These are phyloP conservation scores for Byssochlamys sp. DNA, from an alignment of 2,329 filamentous ascomycete species.

Conservation along the genomic window DNA sequence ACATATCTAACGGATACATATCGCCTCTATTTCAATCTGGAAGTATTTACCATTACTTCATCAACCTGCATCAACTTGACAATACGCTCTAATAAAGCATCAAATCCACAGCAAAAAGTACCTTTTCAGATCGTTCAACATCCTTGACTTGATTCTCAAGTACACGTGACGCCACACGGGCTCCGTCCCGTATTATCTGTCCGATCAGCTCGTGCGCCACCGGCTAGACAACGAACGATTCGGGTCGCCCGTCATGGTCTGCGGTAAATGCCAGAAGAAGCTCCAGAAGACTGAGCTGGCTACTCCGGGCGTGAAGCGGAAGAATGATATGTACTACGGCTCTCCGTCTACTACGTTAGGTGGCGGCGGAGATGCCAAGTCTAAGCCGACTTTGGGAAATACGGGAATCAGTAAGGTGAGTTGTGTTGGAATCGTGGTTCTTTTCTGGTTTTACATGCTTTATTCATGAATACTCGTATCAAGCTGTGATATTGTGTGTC, in stretches of 20 bases:
- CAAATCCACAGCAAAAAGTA: not conserved
- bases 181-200: not conserved
- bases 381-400: constrained; percentile 47
- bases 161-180: not conserved
- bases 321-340: constrained; percentile 57
- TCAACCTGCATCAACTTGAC: not conserved
- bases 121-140: not conserved
- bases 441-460: not conserved
- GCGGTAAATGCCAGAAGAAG: constrained; percentile 54
- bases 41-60: not conserved
- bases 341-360: constrained; percentile 38
- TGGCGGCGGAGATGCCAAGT: constrained; percentile 29
- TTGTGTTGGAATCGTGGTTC: not conserved
- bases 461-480: not conserved
- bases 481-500: too few species aligned
- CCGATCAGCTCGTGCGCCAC: not conserved
- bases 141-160: not conserved
- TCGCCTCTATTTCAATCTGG: too few species aligned
- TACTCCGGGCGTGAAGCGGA: constrained; percentile 57
- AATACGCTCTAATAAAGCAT: too few species aligned
- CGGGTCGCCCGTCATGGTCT: constrained; percentile 43
- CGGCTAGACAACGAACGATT: not conserved
- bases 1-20: too few species aligned
- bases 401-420: constrained; percentile 52
- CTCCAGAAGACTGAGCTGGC: constrained; percentile 52